Evolutionary conservation across 2,329 filamentous ascomycete species (phyloP).

Genomic region (Monosporascus sp.): DNA sequence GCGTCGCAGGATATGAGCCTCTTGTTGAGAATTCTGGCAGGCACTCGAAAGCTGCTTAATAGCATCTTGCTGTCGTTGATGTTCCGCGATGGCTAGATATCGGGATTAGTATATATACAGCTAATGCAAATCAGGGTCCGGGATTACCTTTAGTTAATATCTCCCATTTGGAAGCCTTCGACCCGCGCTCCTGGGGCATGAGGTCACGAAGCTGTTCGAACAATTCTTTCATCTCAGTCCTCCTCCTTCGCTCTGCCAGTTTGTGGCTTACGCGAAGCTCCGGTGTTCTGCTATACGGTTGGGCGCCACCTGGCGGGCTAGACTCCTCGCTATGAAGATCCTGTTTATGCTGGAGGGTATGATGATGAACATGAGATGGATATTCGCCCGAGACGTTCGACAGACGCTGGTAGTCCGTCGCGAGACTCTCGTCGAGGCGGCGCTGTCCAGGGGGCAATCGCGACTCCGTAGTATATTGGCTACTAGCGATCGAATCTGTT

Average conservation of each 20-base stretch:
- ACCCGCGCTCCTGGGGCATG: constrained; percentile 74
- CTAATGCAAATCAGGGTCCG: not conserved
- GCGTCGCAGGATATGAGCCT: constrained; percentile 44
- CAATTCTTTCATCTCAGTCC: constrained; percentile 83
- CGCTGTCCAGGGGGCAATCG: constrained; percentile 67
- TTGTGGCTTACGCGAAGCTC: constrained; percentile 81
- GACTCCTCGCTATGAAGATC: constrained; percentile 59
- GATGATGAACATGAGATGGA: constrained; percentile 59
- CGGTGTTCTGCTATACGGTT: constrained; percentile 78
- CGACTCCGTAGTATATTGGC: constrained; percentile 72
- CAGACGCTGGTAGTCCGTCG: constrained; percentile 41
- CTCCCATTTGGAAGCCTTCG: constrained; percentile 87
- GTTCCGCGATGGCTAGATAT: constrained; percentile 54
- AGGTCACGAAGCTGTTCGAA: constrained; percentile 76
- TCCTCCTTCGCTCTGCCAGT: constrained; percentile 74
- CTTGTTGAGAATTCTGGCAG: constrained; percentile 34
- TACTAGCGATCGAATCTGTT: constrained; percentile 73
- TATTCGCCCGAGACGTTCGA: constrained; percentile 50
- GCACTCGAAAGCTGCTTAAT: constrained; percentile 43
- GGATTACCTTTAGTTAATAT: constrained; percentile 76
- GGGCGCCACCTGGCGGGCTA: constrained; percentile 48
- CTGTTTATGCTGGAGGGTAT: constrained; percentile 70
- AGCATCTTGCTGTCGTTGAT: constrained; percentile 48
- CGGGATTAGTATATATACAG: constrained; percentile 13
- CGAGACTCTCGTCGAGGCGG: constrained; percentile 57